Percentiles rank a stretch among this genome's conserved stretches.
These are phyloP conservation scores for Pichia sp. DNA, from an alignment of 1,139 yeast species.

Conservation along the genomic window DNA sequence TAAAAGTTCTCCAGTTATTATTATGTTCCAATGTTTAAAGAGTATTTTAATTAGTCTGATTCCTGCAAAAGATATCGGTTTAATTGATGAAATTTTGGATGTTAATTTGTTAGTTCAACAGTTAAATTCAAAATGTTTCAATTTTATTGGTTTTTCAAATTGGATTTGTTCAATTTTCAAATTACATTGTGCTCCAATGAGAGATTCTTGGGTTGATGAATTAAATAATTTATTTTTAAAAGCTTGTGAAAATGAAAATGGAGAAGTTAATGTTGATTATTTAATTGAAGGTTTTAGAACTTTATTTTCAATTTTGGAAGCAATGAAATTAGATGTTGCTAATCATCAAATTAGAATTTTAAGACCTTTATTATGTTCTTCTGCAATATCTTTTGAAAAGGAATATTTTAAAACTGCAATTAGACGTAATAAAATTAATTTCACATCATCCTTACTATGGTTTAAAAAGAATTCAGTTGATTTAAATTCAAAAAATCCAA, in stretches of 20 bases:
- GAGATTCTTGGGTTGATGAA: slow-evolving; percentile 84
- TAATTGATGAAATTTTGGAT: slow-evolving; percentile 71
- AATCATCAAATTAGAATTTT: slow-evolving; percentile 86
- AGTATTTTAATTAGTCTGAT: slow-evolving; percentile 70
- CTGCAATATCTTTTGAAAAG: slow-evolving; percentile 88
- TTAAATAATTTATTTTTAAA: slow-evolving; percentile 66
- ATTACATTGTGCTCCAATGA: slow-evolving; percentile 91
- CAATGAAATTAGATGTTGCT: slow-evolving; percentile 95
- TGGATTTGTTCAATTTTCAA: slow-evolving; percentile 71
- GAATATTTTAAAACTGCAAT: slow-evolving; percentile 77
- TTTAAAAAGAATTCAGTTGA: slow-evolving; percentile 40
- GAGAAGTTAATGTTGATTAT: slow-evolving; percentile 19
- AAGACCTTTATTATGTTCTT: slow-evolving; percentile 78
- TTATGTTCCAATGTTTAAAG: slow-evolving; percentile 66
- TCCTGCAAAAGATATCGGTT: slow-evolving; percentile 69
- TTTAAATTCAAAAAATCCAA: slow-evolving; percentile 29
- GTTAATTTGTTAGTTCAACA: slow-evolving; percentile 74
- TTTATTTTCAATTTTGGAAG: slow-evolving; percentile 80
- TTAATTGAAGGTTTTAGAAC: slow-evolving; percentile 73
- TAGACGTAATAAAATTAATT: slow-evolving; percentile 58
- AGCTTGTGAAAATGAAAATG: slow-evolving; percentile 46
- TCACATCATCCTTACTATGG: slow-evolving; percentile 68
- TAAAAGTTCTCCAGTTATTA: slow-evolving; percentile 38
- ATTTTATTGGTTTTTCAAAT: slow-evolving; percentile 59
- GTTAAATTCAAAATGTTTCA: slow-evolving; percentile 59